Evolutionary conservation across 768 basidiomycete species (phyloP), one percentile per base, ranked within the genome.

Genomic region (Candolleomyces aberdarensis): DNA sequence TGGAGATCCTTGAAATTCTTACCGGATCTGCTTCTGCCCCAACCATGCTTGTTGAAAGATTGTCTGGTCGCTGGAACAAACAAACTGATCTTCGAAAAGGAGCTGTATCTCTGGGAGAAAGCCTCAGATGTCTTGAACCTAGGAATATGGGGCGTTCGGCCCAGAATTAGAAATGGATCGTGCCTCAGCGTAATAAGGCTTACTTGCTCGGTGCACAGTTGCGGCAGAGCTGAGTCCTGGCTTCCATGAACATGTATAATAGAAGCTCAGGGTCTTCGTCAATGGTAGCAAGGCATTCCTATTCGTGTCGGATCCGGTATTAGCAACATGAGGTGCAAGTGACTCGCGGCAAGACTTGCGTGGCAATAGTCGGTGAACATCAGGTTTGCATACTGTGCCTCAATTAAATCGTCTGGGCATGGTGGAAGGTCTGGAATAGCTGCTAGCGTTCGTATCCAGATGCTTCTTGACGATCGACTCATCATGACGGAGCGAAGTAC

Each of bases 171-270:
- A 43, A 13, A 1, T 43, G 41, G 41, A 43, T 13, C 13, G n/a
- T 13, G n/a, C 11, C 41, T 43, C 41, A 13, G 5, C n/a, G 11
- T 43, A 43, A n/a, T 75, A 13, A n/a, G 41, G 41, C 13, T 43
- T 61, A 58, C 41, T 43, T 43, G 11, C 13, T 43, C 41, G 69
- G 69, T 5, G 70, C 67, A 58, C 75, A 78, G 49, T 68, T 74
- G 9, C 62, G 40, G 55, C 75, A 78, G 41, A 75, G 70, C 36
- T 75, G 72, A 19, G 70, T 43, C 39, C 74, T 72, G 36, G 77
- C 67, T 19, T 46, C 57, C 76, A 76, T 78, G 57, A 75, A 73
- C 10, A 76, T 70, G 48, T 62, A 72, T 17, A 73, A 67, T 3
- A 70, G 63, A 39, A 43, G 41, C 13, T 11, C 60, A 61, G 19